phyloP scores from a whole-genome alignment of 176 grass and related monocot genomes.

The Oryza australiensis region DNA sequence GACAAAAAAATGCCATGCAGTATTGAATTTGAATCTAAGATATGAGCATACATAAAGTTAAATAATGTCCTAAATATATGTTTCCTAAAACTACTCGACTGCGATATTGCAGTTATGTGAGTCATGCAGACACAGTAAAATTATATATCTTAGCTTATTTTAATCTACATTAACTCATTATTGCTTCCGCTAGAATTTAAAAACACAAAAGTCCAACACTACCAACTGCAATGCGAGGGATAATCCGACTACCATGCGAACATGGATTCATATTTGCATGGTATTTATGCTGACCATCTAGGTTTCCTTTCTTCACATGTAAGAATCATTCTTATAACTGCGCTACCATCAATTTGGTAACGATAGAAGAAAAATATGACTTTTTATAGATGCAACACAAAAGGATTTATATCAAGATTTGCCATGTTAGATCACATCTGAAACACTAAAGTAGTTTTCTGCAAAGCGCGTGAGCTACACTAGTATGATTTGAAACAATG shows the following conservation, averaged over 20 bases:
- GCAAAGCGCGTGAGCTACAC: not conserved
- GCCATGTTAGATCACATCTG: not conserved
- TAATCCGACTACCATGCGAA: not conserved
- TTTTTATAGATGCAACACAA: not conserved
- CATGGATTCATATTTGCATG: not conserved
- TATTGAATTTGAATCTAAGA: conserved; percentile 19
- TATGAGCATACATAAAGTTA: conserved; percentile 30
- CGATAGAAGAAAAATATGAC: conserved; percentile 1
- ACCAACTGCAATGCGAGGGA: conserved; percentile 1
- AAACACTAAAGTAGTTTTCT: conserved; percentile 13
- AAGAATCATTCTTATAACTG: conserved; percentile 8
- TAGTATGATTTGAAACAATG: not conserved
- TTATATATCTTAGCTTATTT: conserved; percentile 3
- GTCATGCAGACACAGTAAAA: not conserved
- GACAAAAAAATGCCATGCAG: not conserved
- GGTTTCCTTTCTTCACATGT: not conserved
- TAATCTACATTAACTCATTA: not conserved
- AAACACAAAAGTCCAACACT: not conserved
- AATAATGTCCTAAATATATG: conserved; percentile 1
- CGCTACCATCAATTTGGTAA: not conserved
- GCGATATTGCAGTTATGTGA: conserved; percentile 4
- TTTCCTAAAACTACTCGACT: conserved; percentile 17
- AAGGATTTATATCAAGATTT: not conserved
- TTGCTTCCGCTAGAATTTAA: not conserved
- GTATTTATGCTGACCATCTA: not conserved